Conservation (phyloP, 1,284 basidiomycete species). For the Fomitiporia mediterranea region DNA sequence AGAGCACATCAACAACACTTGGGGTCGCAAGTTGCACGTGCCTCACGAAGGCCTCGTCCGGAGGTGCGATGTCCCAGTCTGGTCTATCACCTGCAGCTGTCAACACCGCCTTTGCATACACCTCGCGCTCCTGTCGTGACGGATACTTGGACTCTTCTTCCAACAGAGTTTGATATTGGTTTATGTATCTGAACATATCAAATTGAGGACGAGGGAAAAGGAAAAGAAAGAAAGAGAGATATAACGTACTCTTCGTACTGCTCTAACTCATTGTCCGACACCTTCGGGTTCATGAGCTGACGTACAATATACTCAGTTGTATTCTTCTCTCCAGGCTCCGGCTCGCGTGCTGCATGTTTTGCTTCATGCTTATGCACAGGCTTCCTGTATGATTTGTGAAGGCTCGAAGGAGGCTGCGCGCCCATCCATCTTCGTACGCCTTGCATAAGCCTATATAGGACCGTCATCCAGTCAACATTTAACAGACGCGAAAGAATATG, state of each 20-base stretch:
- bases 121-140: constrained; percentile 51
- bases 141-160: constrained; percentile 43
- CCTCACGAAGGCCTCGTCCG: constrained; percentile 35
- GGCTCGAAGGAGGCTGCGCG: constrained; percentile 39
- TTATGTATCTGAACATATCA: constrained; percentile 58
- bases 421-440: constrained; percentile 71
- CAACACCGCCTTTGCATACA: constrained; percentile 52
- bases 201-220: no score
- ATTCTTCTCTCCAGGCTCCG: constrained; percentile 40
- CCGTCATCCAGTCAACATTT: no score
- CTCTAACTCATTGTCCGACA: constrained; percentile 57
- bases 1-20: constrained; percentile 26
- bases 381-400: constrained; percentile 40
- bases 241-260: constrained; percentile 76
- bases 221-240: constrained; percentile 9
- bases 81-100: constrained; percentile 40
- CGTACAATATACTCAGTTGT: constrained; percentile 62
- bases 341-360: constrained; percentile 31
- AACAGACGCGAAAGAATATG: not conserved
- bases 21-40: constrained; percentile 39
- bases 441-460: constrained; percentile 61
- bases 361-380: constrained; percentile 30
- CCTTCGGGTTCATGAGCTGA: constrained; percentile 60
- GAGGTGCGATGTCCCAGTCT: constrained; percentile 34
- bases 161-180: constrained; percentile 62